A percentile compares a stretch with the other conserved stretches of the same genome.
Evolutionary conservation across 2,329 filamentous ascomycete species (phyloP).

Genomic region (Phialophora expanda): DNA sequence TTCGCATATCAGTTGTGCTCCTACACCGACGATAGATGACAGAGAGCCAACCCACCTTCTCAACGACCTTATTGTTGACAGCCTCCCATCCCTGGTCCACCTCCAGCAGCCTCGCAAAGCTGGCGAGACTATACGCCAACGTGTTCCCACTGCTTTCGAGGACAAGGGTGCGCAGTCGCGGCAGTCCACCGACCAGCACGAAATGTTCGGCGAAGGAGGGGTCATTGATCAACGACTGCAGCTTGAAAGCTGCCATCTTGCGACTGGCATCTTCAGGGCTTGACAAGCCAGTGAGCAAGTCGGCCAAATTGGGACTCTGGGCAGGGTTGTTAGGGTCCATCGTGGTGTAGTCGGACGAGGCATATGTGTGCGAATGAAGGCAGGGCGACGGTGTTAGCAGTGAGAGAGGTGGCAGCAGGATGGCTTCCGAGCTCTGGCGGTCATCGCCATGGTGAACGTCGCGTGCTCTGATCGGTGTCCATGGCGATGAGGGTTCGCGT

Average conservation of each 20-base stretch:
- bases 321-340: slow-evolving; percentile 33
- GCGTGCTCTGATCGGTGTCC: slow-evolving; percentile 9
- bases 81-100: slow-evolving; percentile 97
- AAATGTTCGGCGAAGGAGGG: slow-evolving; percentile 96
- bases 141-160: slow-evolving; percentile 90
- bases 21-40: background rate
- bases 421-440: slow-evolving; percentile 10
- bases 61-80: slow-evolving; percentile 59
- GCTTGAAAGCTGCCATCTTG: slow-evolving; percentile 99
- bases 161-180: slow-evolving; percentile 79
- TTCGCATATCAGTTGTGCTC: slow-evolving; percentile 1
- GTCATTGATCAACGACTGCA: slow-evolving; percentile 93
- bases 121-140: slow-evolving; percentile 90
- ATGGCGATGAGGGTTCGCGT: slow-evolving; percentile 12
- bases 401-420: slow-evolving; percentile 19
- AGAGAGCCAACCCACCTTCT: slow-evolving; percentile 50
- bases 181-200: slow-evolving; percentile 84
- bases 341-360: slow-evolving; percentile 20
- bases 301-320: slow-evolving; percentile 54
- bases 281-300: slow-evolving; percentile 63
- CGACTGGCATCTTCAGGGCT: slow-evolving; percentile 83
- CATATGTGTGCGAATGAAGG: slow-evolving; percentile 18
- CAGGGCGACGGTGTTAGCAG: slow-evolving; percentile 22
- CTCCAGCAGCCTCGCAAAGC: slow-evolving; percentile 83
- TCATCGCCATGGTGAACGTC: slow-evolving; percentile 24